A percentile compares a stretch with the other conserved stretches of the same genome.
phyloP scores from a whole-genome alignment of 2,329 filamentous ascomycete genomes.

The Aspergillus felis region DNA sequence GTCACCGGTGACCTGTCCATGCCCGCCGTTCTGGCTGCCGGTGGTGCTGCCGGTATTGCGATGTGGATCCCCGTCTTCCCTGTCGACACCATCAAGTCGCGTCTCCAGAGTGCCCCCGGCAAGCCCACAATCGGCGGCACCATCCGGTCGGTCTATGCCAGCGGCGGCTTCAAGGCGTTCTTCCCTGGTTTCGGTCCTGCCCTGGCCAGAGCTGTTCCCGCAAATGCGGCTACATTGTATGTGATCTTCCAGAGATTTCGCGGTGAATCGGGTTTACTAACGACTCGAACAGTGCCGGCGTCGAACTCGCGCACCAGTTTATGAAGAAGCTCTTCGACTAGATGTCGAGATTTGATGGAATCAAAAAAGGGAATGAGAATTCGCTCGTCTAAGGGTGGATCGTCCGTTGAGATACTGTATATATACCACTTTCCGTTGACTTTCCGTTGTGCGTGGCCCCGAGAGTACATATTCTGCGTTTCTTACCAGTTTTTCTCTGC shows the following conservation, averaged over 20 bases:
- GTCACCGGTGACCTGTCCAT: conserved; percentile 75
- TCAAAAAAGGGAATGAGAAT: conserved; percentile 6
- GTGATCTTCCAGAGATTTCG: conserved; percentile 11
- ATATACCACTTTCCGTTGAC: neutral
- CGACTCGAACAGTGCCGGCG: conserved; percentile 36
- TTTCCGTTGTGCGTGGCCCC: neutral
- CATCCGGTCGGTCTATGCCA: conserved; percentile 75
- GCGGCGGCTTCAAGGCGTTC: conserved; percentile 83
- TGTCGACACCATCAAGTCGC: conserved; percentile 91
- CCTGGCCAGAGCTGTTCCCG: conserved; percentile 85
- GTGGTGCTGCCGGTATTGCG: conserved; percentile 85
- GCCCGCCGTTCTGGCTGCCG: conserved; percentile 76
- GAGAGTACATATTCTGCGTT: conserved; percentile 4
- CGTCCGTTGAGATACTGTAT: neutral
- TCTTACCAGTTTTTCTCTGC: neutral
- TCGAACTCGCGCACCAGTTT: conserved; percentile 49
- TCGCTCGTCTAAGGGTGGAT: neutral
- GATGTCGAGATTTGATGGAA: neutral
- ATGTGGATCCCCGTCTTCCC: conserved; percentile 99
- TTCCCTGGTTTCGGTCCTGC: conserved; percentile 96
- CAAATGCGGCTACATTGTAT: conserved; percentile 89
- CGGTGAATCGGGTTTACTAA: conserved; percentile 10
- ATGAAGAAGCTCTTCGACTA: conserved; percentile 45
- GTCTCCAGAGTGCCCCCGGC: conserved; percentile 86
- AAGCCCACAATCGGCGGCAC: conserved; percentile 76